A percentile compares a stretch with the other conserved stretches of the same genome.
These are phyloP conservation scores for Vaccinium corymbosum DNA, from an alignment of 148 eudicot species.

Conservation along the genomic window DNA sequence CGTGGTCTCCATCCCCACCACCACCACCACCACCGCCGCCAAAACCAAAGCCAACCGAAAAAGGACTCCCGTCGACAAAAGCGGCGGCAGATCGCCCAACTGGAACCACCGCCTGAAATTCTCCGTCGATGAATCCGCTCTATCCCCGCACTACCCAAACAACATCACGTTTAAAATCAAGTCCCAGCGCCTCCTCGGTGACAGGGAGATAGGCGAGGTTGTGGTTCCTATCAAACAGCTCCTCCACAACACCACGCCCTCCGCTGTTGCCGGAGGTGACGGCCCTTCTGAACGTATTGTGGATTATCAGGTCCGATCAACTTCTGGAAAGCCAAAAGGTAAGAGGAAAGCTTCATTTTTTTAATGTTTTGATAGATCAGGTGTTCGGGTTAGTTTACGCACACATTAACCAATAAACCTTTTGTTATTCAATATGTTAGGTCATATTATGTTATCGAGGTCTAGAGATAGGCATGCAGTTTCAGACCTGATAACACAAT, in stretches of 20 bases:
- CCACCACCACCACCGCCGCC: slow-evolving; percentile 14
- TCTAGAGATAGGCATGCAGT: background rate
- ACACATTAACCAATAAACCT: background rate
- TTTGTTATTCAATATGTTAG: background rate
- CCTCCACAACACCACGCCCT: background rate
- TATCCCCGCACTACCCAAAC: slow-evolving; percentile 29
- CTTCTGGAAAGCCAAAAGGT: slow-evolving; percentile 42
- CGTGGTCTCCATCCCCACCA: slow-evolving; percentile 40
- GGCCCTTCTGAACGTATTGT: slow-evolving; percentile 13
- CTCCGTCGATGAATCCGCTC: slow-evolving; percentile 41
- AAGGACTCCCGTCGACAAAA: slow-evolving; percentile 39
- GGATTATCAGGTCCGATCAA: slow-evolving; percentile 34
- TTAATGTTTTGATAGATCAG: too few relatives aligned
- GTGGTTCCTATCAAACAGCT: slow-evolving; percentile 52
- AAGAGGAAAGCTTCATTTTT: background rate
- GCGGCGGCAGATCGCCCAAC: slow-evolving; percentile 46
- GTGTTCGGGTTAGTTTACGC: too few relatives aligned
- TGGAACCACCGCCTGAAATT: slow-evolving; percentile 58
- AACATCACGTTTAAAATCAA: slow-evolving; percentile 43
- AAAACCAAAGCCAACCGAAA: slow-evolving; percentile 34
- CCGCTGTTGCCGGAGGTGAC: background rate
- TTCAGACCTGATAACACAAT: too few relatives aligned
- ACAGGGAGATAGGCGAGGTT: slow-evolving; percentile 60
- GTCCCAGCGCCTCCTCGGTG: slow-evolving; percentile 52
- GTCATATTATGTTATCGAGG: background rate